phyloP scores from a whole-genome alignment of 2,329 filamentous ascomycete species.

The Penicillium psychrosexuale region DNA sequence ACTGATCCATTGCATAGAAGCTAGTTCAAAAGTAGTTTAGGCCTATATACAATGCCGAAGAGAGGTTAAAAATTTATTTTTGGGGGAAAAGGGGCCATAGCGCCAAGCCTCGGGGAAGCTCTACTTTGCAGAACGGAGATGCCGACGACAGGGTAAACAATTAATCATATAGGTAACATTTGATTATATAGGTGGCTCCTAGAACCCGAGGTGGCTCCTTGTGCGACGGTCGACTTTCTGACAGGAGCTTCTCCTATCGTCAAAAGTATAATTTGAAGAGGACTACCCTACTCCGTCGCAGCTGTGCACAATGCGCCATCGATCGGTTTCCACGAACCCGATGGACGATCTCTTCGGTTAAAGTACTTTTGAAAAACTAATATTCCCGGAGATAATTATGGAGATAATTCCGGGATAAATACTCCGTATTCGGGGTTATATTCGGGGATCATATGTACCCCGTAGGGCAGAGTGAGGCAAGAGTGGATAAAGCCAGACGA shows the following conservation, averaged over 20 bases:
- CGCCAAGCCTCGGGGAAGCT: not conserved
- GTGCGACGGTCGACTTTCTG: not conserved
- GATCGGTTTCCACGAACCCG: not conserved
- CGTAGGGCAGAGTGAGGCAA: not conserved
- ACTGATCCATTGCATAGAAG: not conserved
- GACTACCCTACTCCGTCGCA: not conserved
- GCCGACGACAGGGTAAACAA: not conserved
- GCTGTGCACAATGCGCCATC: not conserved
- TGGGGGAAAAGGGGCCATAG: slow-evolving; percentile 1
- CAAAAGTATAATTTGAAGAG: not conserved
- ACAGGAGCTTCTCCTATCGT: not conserved
- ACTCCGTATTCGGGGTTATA: not conserved
- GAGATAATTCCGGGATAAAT: not conserved
- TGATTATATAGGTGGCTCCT: too few species aligned
- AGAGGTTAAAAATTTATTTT: not conserved
- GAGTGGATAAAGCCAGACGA: not conserved
- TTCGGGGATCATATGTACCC: not conserved
- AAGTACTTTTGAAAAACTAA: not conserved
- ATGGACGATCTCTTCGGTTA: not conserved
- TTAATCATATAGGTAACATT: not conserved
- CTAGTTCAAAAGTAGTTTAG: not conserved
- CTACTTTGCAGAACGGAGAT: slow-evolving; percentile 3
- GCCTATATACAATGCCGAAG: not conserved
- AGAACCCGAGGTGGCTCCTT: too few species aligned
- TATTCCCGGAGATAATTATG: not conserved